These are phyloP conservation scores for Claviceps purpurea DNA, from an alignment of 2,329 filamentous ascomycete genomes.

Conservation along the genomic window DNA sequence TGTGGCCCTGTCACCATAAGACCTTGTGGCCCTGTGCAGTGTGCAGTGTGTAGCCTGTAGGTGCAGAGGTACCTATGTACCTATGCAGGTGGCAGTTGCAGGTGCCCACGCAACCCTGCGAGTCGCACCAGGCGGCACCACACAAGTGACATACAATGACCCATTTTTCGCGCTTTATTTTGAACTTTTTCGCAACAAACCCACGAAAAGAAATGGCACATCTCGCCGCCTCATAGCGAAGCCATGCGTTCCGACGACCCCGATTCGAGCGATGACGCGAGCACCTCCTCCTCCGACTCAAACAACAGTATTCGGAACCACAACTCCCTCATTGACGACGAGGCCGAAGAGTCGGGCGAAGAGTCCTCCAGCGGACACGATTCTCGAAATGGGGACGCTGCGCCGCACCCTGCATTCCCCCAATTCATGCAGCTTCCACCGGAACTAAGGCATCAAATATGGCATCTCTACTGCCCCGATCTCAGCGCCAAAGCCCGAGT, in stretches of 20 bases:
- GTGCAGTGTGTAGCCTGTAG: too few species aligned
- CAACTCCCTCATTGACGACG: conserved; percentile 6
- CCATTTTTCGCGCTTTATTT: too few species aligned
- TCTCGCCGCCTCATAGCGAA: not conserved
- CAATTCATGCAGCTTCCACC: conserved; percentile 16
- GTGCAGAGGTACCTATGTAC: too few species aligned
- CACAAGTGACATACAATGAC: too few species aligned
- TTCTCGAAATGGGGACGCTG: not conserved
- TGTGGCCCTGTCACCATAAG: too few species aligned
- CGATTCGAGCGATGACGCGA: conserved; percentile 1
- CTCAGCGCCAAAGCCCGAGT: conserved; percentile 12
- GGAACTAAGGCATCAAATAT: conserved; percentile 21
- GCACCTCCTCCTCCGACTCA: conserved; percentile 3
- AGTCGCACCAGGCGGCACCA: too few species aligned
- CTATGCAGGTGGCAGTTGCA: too few species aligned
- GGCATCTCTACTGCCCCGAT: conserved; percentile 20
- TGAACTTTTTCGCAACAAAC: too few species aligned
- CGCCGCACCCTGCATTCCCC: conserved; percentile 9
- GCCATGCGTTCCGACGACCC: not conserved
- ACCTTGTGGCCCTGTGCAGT: too few species aligned
- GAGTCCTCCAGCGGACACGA: not conserved
- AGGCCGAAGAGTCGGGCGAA: conserved; percentile 6
- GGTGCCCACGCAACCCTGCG: too few species aligned
- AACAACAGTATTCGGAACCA: not conserved
- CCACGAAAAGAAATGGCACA: not conserved